Evolutionary conservation across 441 rosid genomes (phyloP), one percentile per base, ranked within the genome.

Genomic region (Populus hybrid): DNA sequence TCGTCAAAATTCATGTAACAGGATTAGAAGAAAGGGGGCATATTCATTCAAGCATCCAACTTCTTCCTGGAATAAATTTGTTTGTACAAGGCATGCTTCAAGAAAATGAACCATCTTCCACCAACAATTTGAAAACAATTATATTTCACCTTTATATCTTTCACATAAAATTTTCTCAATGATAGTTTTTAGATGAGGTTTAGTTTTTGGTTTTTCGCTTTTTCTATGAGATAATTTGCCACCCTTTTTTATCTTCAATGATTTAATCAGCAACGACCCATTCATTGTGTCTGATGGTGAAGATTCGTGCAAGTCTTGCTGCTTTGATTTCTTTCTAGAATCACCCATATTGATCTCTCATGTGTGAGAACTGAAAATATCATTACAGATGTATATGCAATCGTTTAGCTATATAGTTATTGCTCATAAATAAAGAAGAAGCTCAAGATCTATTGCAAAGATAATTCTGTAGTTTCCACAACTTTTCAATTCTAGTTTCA

Each of bases 241-340:
- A 7, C 84, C 82, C 72, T 81, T 91, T 77, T 86, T 86, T 2
- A 82, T 69, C 71, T 75, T 83, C 34, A 91, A 79, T 24, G 98
- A 84, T 32, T 94, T 87, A 83, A 90, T 87, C 73, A 89, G 83
- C 75, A 87, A 71, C 79, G 97, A 90, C 64, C 81, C 95, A 76
- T 78, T 79, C 50, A 86, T 89, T 79, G 77, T 81, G 80, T 80
- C 82, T 6, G 90, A 85, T 63, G 84, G 79, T 83, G 82, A 80
- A 74, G 88, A 80, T 72, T 84, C 83, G 2, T 69, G 75, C 7
- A 80, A 74, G 81, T 87, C 88, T 77, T 83, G 83, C 73, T 67
- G 83, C n/a, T 23, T 77, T 57, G 63, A 76, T 73, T 82, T 74
- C 35, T 81, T 84, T 80, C 77, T 82, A 65, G 80, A 75, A 71